A percentile compares a stretch with the other conserved stretches of the same genome.
phyloP scores from a whole-genome alignment of 768 basidiomycete species.

The Cantharellus anzutake region DNA sequence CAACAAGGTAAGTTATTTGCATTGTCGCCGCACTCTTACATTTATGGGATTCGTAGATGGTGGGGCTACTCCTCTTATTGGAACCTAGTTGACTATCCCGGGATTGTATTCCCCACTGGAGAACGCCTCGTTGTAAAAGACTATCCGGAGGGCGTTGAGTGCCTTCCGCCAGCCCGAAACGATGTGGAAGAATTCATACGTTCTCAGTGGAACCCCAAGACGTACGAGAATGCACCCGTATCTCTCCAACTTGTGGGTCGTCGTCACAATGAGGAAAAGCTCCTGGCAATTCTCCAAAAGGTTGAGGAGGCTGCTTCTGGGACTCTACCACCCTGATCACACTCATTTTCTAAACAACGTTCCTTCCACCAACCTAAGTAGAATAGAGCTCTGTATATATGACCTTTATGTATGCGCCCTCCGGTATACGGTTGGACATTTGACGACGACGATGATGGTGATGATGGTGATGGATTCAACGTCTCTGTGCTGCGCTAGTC shows the following conservation, averaged over 20 bases:
- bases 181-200: conserved; percentile 19
- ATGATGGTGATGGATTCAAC: too few relatives aligned
- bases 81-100: conserved; percentile 33
- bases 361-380: too few relatives aligned
- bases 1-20: conserved; percentile 13
- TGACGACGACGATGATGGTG: too few relatives aligned
- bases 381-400: too few relatives aligned
- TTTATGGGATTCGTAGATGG: conserved; percentile 15
- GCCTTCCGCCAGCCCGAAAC: conserved; percentile 16
- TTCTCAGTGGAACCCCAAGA: conserved; percentile 24
- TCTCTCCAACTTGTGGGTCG: conserved; percentile 31
- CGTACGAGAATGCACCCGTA: conserved; percentile 27
- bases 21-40: background rate
- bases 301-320: conserved; percentile 18
- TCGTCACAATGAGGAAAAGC: conserved; percentile 30
- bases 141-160: background rate
- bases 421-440: too few relatives aligned
- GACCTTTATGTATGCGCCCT: too few relatives aligned
- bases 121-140: conserved; percentile 16
- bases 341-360: too few relatives aligned
- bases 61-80: conserved; percentile 34
- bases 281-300: conserved; percentile 25
- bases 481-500: too few relatives aligned
- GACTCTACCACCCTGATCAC: too few relatives aligned
- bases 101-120: conserved; percentile 29